Percentiles rank a stretch among this genome's conserved stretches.
Evolutionary conservation across 257 asterid genomes (phyloP).

Genomic region (Fraxinus pennsylvanica): DNA sequence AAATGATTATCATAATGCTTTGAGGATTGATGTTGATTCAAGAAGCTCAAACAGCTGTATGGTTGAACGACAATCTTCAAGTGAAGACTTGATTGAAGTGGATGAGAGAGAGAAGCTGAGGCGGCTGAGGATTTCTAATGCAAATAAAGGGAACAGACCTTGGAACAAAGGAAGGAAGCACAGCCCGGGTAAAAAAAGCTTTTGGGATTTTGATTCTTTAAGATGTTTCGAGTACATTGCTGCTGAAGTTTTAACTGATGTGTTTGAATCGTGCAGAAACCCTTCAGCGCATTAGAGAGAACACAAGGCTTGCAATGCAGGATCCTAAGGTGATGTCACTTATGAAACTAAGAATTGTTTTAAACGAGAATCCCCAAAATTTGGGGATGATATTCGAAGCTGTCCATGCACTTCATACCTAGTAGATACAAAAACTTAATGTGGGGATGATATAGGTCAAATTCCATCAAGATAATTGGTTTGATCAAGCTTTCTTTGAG

Average conservation of each 20-base stretch:
- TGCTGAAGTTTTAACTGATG: slow-evolving; percentile 10
- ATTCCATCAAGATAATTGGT: background rate
- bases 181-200: slow-evolving; percentile 62
- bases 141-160: slow-evolving; percentile 90
- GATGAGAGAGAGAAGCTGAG: slow-evolving; percentile 77
- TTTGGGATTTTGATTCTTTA: background rate
- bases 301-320: slow-evolving; percentile 94
- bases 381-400: slow-evolving; percentile 4
- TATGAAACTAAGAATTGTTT: slow-evolving; percentile 45
- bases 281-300: slow-evolving; percentile 70
- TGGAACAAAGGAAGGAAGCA: slow-evolving; percentile 98
- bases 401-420: background rate
- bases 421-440: background rate
- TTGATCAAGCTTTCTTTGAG: background rate
- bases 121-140: slow-evolving; percentile 90
- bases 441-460: background rate
- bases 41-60: slow-evolving; percentile 31
- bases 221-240: background rate
- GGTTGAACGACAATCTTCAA: slow-evolving; percentile 38
- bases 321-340: slow-evolving; percentile 99
- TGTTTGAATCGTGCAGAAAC: slow-evolving; percentile 67
- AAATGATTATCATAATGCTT: slow-evolving; percentile 36
- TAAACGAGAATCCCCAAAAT: slow-evolving; percentile 7
- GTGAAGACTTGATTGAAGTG: slow-evolving; percentile 50
- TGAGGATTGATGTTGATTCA: slow-evolving; percentile 46